Percentiles rank a stretch among this genome's conserved stretches.
Conservation (phyloP, 2,329 filamentous ascomycete species). For the Cytospora paraplurivora region DNA sequence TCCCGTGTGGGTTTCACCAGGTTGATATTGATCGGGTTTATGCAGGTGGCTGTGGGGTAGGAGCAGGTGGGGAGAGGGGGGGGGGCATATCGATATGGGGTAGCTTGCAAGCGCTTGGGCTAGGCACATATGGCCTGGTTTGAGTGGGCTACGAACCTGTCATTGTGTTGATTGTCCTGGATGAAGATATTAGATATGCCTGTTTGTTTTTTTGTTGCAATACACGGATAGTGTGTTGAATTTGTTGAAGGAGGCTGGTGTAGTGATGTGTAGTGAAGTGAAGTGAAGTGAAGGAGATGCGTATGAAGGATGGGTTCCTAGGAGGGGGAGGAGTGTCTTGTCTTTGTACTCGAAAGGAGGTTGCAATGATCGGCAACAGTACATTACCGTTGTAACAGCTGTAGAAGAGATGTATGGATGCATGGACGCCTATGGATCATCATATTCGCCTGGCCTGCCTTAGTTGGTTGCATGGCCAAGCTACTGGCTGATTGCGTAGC, state of each 20-base stretch:
- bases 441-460: no score
- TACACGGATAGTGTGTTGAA: neutral
- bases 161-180: slow-evolving; percentile 19
- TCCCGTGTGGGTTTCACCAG: neutral
- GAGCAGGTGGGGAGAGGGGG: neutral
- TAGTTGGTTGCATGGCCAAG: neutral
- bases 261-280: neutral
- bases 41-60: neutral
- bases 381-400: neutral
- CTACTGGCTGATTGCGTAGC: slow-evolving; percentile 1
- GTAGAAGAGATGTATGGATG: neutral
- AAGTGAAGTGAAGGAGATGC: no score
- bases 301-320: neutral
- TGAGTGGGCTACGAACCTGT: slow-evolving; percentile 13
- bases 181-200: neutral
- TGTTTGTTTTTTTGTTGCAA: neutral
- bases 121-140: no score
- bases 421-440: neutral
- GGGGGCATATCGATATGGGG: neutral
- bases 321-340: neutral
- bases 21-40: neutral
- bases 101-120: neutral
- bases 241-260: slow-evolving; percentile 1
- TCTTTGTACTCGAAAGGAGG: slow-evolving; percentile 20
- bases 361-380: slow-evolving; percentile 20